Evolutionary conservation across 2,329 filamentous ascomycete species (phyloP), one percentile per base, ranked within the genome.

Genomic region (Diaporthe velutina): DNA sequence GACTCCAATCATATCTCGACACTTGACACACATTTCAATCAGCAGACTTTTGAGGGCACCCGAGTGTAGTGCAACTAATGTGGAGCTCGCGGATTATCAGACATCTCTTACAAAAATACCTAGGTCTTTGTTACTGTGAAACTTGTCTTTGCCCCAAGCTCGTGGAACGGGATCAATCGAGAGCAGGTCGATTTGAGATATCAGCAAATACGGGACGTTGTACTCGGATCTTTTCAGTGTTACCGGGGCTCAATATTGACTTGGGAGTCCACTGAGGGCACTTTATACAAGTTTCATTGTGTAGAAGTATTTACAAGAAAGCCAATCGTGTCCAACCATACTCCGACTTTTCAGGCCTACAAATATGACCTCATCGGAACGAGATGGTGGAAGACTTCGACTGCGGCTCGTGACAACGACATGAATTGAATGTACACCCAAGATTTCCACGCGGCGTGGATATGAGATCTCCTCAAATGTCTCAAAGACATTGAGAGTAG

Each of bases 401-500:
- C 3, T 35, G 28, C 19, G 28, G 19, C 28, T 48, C 30, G 45
- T 50, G 28, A 38, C 22, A 10, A 67, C 15, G 22, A 19, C 13
- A 25, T 33, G 6, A 52, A 10, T 19, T 38, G 19, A 17, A 45
- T 5, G 9, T 22, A 15, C 17, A 55, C 25, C 19, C 25, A n/a
- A 10, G 10, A 22, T 22, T 28, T 30, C 25, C 28, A 4, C 7
- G 15, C 15, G 8, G 17, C 13, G 13, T 19, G 38, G 22, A 15
- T 12, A 17, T 25, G 61, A n/a, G 12, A 22, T 1, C 28, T n/a
- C 42, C 15, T n/a, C 40, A 33, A 6, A n/a, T n/a, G n/a, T 17
- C 17, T 68, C 33, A 68, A 17, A 68, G 45, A 25, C 64, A 68
- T 68, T 68, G 64, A 38, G 64, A 68, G 28, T 68, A 68, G n/a